phyloP scores from a whole-genome alignment of 2,329 filamentous ascomycete genomes.

The Hypoxylon sp. region DNA sequence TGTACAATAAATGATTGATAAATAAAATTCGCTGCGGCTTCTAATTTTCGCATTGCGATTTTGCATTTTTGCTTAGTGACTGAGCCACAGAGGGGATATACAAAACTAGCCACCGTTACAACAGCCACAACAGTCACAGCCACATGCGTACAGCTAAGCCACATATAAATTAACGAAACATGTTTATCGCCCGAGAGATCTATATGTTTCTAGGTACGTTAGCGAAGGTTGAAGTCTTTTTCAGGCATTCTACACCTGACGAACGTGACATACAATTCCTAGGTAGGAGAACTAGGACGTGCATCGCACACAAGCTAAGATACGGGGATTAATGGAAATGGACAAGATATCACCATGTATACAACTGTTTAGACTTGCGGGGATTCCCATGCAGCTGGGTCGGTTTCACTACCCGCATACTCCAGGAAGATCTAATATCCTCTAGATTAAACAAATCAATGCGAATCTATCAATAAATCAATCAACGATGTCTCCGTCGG shows the following conservation, averaged over 20 bases:
- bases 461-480: neutral
- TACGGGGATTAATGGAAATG: neutral
- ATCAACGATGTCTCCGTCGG: conserved; percentile 1
- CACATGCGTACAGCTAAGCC: no score
- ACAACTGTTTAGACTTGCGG: neutral
- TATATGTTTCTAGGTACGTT: neutral
- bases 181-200: no score
- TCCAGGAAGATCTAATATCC: neutral
- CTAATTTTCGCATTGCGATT: no score
- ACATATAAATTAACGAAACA: no score
- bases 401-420: neutral
- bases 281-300: neutral
- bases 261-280: neutral
- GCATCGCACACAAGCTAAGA: neutral
- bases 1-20: no score
- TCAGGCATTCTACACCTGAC: neutral
- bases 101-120: no score
- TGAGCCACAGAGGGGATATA: no score
- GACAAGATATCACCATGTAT: neutral
- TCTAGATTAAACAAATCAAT: neutral
- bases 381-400: neutral
- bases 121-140: no score
- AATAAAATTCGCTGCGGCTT: no score
- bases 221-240: neutral
- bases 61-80: no score